Base-by-base conservation (phyloP, 306 rosid genomes). In the Albizia julibrissin region DNA sequence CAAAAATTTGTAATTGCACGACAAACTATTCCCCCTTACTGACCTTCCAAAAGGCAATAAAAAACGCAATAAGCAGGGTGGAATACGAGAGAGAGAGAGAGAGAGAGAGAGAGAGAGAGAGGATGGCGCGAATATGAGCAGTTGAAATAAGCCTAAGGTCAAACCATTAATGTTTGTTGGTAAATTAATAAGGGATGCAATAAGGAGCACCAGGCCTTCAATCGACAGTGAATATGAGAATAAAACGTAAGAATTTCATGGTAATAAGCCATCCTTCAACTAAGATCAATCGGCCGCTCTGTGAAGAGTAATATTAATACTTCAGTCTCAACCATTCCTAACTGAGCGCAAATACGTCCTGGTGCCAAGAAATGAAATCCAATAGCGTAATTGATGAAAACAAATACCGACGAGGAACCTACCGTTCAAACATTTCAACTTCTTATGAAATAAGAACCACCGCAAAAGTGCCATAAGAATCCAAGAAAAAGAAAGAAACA, bases 401-500 rank as follows among this genome's bases (percentile, higher is more conserved):
- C 21, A 59, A 61, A 26, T 19, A 61, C 26, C 29, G 49, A 34
- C 19, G 40, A 3, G 12, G 69, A 73, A 72, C 33, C 54, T 26
- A 64, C 46, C 39, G 52, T 72, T 31, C 50, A 62, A 76, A 31
- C 39, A 64, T 50, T 79, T 52, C 37, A 69, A 83, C 72, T 71
- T 46, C 75, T 71, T 56, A 31, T 14, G 76, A 46, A 77, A 52
- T 67, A 64, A 69, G 65, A 9, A 29, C 58, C 22, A 5, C 34
- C 9, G 18, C 34, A 26, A 14, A 12, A 24, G 24, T 44, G 79
- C 12, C 47, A 13, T 39, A 24, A 58, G 47, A 77, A 52, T 67
- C 70, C 2, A 42, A 10, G 24, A 87, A 43, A 22, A 10, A 19
- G 22, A n/a, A 78, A 80, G 3, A 59, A 24, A 80, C 4, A 40